Percentiles rank a stretch among this genome's conserved stretches.
phyloP scores from a whole-genome alignment of 495 filamentous ascomycete genomes.

The Neurospora sp. region DNA sequence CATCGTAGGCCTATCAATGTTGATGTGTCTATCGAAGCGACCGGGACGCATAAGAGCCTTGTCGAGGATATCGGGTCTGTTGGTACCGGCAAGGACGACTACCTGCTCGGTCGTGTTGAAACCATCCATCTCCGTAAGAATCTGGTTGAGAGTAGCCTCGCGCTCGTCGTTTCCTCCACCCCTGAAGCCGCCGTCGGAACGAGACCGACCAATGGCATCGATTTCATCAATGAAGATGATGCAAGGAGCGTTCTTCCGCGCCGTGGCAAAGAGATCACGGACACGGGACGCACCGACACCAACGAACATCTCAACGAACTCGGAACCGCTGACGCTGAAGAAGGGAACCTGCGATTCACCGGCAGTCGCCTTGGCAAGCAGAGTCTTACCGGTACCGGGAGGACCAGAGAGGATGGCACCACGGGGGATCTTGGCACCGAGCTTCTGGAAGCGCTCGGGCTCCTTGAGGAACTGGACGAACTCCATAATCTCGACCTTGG shows the following conservation, averaged over 20 bases:
- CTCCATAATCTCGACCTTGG: conserved; percentile 97
- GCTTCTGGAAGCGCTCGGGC: conserved; percentile 77
- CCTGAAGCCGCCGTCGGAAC: conserved; percentile 57
- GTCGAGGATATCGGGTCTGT: conserved; percentile 87
- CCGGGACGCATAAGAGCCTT: conserved; percentile 93
- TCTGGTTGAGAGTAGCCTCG: conserved; percentile 94
- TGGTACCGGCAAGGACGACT: conserved; percentile 95
- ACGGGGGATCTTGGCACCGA: conserved; percentile 94
- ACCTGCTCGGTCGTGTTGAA: conserved; percentile 98
- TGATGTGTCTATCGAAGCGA: conserved; percentile 91
- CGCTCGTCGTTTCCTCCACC: conserved; percentile 93
- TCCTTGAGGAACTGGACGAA: conserved; percentile 94
- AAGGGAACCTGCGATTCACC: conserved; percentile 97
- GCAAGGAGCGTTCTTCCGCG: conserved; percentile 90
- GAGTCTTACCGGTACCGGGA: conserved; percentile 94
- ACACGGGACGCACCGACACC: conserved; percentile 95
- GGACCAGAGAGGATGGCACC: conserved; percentile 94
- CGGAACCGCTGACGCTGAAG: conserved; percentile 95
- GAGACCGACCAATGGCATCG: conserved; percentile 89
- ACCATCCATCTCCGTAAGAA: conserved; percentile 98
- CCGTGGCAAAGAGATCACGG: conserved; percentile 87
- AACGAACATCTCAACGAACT: conserved; percentile 99
- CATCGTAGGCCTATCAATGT: conserved; percentile 91
- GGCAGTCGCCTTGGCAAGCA: conserved; percentile 93
- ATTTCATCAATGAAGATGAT: conserved; percentile 99